These are phyloP conservation scores for Ceratobasidium theobromae DNA, from an alignment of 1,284 basidiomycete genomes.

Conservation along the genomic window DNA sequence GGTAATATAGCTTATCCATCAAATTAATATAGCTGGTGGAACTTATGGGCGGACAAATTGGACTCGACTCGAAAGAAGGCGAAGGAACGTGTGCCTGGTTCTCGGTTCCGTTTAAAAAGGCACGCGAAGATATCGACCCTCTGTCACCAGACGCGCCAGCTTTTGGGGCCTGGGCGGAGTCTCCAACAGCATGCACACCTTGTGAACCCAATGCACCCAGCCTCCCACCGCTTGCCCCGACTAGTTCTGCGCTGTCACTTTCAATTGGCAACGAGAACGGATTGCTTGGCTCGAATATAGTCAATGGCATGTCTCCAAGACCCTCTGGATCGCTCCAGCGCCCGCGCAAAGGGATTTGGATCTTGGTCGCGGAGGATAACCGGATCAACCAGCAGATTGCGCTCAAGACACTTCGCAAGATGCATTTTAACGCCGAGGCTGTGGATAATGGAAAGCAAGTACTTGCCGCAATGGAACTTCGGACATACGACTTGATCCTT, in stretches of 20 bases:
- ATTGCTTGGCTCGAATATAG: constrained; percentile 16
- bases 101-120: constrained; percentile 20
- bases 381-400: constrained; percentile 27
- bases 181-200: background rate
- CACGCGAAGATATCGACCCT: background rate
- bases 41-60: constrained; percentile 25
- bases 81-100: constrained; percentile 27
- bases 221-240: background rate
- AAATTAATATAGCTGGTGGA: constrained; percentile 23
- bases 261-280: background rate
- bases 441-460: constrained; percentile 27
- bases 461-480: background rate
- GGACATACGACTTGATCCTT: constrained; percentile 19
- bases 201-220: background rate
- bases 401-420: constrained; percentile 22
- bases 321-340: constrained; percentile 12
- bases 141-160: background rate
- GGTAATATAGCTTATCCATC: background rate
- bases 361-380: constrained; percentile 26
- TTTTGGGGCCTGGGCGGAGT: background rate
- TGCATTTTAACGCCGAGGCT: constrained; percentile 29
- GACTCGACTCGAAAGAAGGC: constrained; percentile 29
- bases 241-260: background rate
- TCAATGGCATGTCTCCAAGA: constrained; percentile 16
- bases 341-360: constrained; percentile 27